Percentiles rank a stretch among this genome's conserved stretches.
These are phyloP conservation scores for Rhytidiadelphus loreus DNA, from an alignment of 225 moss, liverwort and hornwort species.

Conservation along the genomic window DNA sequence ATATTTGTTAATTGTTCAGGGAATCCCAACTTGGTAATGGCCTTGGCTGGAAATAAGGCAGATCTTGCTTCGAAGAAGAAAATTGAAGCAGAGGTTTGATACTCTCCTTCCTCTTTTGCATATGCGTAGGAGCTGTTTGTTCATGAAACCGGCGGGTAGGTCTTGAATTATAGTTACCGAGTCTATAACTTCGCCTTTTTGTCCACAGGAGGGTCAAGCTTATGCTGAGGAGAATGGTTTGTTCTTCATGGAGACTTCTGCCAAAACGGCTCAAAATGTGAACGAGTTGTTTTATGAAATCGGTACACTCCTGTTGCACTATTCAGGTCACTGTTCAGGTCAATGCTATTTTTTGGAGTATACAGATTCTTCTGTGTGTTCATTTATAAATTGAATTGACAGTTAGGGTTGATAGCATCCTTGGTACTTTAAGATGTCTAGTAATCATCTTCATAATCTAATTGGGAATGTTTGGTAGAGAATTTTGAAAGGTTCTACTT, in stretches of 20 bases:
- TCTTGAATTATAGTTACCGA: background rate
- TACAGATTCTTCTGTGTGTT: background rate
- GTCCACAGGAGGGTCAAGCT: constrained; percentile 74
- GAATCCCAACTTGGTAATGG: constrained; percentile 86
- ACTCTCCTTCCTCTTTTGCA: background rate
- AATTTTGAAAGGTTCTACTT: background rate
- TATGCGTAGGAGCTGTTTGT: background rate
- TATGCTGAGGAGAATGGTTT: constrained; percentile 95
- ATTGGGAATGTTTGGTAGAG: background rate
- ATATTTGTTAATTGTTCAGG: constrained; percentile 23
- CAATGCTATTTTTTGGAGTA: background rate
- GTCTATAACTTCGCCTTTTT: background rate
- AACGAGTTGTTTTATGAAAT: constrained; percentile 97
- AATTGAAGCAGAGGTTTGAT: constrained; percentile 68
- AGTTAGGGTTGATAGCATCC: background rate
- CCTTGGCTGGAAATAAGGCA: constrained; percentile 91
- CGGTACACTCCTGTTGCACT: constrained; percentile 27
- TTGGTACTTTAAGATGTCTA: background rate
- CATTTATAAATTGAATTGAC: background rate
- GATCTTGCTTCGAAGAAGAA: constrained; percentile 74
- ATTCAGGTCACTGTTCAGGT: background rate
- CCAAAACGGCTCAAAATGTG: constrained; percentile 93
- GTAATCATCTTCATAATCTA: background rate
- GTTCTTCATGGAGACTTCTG: constrained; percentile 98
- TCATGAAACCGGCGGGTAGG: background rate